A percentile compares a stretch with the other conserved stretches of the same genome.
Evolutionary conservation across 345 rosid genomes (phyloP).

Genomic region (Odontarrhena argentea): DNA sequence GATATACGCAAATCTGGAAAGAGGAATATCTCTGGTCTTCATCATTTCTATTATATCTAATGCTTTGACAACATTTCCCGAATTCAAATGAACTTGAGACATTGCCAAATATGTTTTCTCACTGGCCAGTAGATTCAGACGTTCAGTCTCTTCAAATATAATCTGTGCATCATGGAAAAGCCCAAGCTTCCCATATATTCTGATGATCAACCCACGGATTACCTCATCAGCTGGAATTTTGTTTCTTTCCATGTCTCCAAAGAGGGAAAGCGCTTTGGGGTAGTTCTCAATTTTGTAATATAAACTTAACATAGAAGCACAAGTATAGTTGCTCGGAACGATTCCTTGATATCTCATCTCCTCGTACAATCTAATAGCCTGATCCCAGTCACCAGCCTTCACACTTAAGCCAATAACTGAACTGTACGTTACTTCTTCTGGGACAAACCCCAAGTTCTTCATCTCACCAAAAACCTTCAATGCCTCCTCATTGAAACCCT

Average conservation of each 20-base stretch:
- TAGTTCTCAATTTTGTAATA: slow-evolving; percentile 75
- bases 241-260: slow-evolving; percentile 72
- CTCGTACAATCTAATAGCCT: slow-evolving; percentile 61
- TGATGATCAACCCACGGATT: slow-evolving; percentile 81
- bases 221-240: slow-evolving; percentile 78
- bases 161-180: slow-evolving; percentile 75
- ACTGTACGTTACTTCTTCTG: slow-evolving; percentile 84
- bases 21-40: slow-evolving; percentile 66
- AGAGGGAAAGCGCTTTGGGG: slow-evolving; percentile 82
- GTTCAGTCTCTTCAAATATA: slow-evolving; percentile 66
- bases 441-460: slow-evolving; percentile 63
- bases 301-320: slow-evolving; percentile 87
- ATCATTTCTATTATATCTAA: slow-evolving; percentile 59
- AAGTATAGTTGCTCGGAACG: slow-evolving; percentile 82
- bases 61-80: slow-evolving; percentile 69
- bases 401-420: slow-evolving; percentile 61
- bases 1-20: slow-evolving; percentile 81
- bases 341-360: slow-evolving; percentile 71
- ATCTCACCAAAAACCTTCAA: slow-evolving; percentile 64
- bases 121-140: slow-evolving; percentile 59
- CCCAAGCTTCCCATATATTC: slow-evolving; percentile 90
- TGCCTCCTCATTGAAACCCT: slow-evolving; percentile 58
- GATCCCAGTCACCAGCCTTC: slow-evolving; percentile 59
- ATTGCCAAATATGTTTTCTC: slow-evolving; percentile 92
- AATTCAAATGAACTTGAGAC: slow-evolving; percentile 81